Evolutionary conservation across 371 early-diverging fungal genomes (phyloP), one percentile per base, ranked within the genome.

Genomic region (Mucor piriformis): DNA sequence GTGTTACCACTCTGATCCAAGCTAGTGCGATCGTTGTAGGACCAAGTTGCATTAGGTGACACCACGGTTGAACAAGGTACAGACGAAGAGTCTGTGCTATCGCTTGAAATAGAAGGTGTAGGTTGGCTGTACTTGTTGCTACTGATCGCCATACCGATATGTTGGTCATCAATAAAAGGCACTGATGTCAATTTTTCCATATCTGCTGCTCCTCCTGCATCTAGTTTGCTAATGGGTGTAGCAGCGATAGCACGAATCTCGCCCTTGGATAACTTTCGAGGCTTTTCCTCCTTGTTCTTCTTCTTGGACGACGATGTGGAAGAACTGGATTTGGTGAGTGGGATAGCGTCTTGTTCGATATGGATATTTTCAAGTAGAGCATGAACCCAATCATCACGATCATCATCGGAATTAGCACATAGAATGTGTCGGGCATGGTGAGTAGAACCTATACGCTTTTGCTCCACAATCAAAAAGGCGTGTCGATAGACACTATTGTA

Each of bases 351-450:
- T 50, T 76, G 72, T 18, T 57, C 72, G 24, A 68, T 60, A 24
- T 69, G 72, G 33, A 86, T 79, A 34, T 86, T 77, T 21, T 72
- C 66, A 37, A 83, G 55, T 10, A 91, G 60, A 0, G 88, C 87
- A 49, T 84, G 83, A 0, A 95, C 90, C 95, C 95, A 96, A 32
- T 86, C 88, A 63, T 95, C 95, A 38, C 95, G 84, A 60, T 96
- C 97, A 48, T 80, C 76, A 54, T 94, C 95, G 12, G 88, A 91
- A 32, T 92, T 92, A 6, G 95, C 94, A 70, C 92, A 94, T 20
- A 96, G 84, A 25, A 94, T 88, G 67, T 93, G 93, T 4, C 89
- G 76, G 16, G 72, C 75, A 6, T 83, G 73, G 33, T 84, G 82
- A 35, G 84, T 85, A 32, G 87, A 87, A 23, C 80, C 79, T 18